Evolutionary conservation across 1,139 yeast species (phyloP).

Genomic region (Scheffersomyces titani): DNA sequence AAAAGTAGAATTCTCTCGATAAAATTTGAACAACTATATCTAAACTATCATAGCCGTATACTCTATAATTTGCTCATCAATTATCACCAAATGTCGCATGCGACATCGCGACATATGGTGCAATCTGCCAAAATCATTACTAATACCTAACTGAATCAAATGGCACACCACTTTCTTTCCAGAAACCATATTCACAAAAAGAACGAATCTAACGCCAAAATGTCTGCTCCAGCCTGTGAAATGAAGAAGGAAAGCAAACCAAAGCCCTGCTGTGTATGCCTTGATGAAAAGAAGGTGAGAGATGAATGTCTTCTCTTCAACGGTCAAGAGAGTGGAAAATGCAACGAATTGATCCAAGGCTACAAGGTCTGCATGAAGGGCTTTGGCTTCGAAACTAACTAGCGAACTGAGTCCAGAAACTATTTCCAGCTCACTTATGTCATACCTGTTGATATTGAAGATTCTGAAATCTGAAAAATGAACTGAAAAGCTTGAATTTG

Average conservation of each 20-base stretch:
- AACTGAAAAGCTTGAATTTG: conserved; percentile 5
- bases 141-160: not conserved
- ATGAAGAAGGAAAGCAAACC: conserved; percentile 33
- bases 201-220: not conserved
- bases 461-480: not conserved
- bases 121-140: not conserved
- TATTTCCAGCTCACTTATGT: not conserved
- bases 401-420: not conserved
- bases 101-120: not conserved
- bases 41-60: not conserved
- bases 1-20: not conserved
- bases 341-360: conserved; percentile 65
- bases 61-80: not conserved
- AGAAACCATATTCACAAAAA: not conserved
- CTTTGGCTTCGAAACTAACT: conserved; percentile 64
- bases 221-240: conserved; percentile 3
- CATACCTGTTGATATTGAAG: not conserved
- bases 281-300: conserved; percentile 76
- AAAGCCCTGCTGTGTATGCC: conserved; percentile 96
- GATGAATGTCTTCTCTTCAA: conserved; percentile 84
- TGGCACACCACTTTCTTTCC: not conserved
- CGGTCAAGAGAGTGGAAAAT: conserved; percentile 84
- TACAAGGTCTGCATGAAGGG: conserved; percentile 92
- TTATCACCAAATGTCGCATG: not conserved
- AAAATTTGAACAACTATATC: not conserved